Evolutionary conservation across 108 stramenopile species (phyloP), one percentile per base, ranked within the genome.

Genomic region (Mediolabrus comicus): DNA sequence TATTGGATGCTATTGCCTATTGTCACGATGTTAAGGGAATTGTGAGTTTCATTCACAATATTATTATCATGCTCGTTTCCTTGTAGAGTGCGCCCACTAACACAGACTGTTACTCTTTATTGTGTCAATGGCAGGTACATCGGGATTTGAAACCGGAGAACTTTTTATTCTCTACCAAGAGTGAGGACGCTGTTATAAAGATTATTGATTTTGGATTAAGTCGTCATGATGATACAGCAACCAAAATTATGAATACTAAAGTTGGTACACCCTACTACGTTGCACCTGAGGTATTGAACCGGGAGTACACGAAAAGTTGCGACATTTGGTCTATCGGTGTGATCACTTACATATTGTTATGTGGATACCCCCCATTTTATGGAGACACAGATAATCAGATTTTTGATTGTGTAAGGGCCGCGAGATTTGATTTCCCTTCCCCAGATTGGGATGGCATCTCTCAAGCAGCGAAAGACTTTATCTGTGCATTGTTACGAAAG

Each of bases 131-230:
- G 19, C n/a, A 49, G 46, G 46, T 49, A 6, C 99, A 99, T 75
- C 86, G 99, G 1, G 99, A 99, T 81, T 80, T 99, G 51, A 99
- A 99, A 43, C 70, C 70, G 27, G 77, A 71, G 51, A 98, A 98
- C 66, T 98, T 98, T 74, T 71, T 99, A 8, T 94, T 98, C 62
- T 69, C 89, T 28, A 90, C 83, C 19, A 77, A 84, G 34, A 84
- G 75, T 0, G 95, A 97, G 56, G 84, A 87, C 64, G 69, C 95
- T 3, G 84, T 83, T 31, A 86, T 99, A 39, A 98, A 97, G 72
- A 96, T 99, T 70, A 98, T 98, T 72, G 99, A 99, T 70, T 99
- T 99, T 72, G 99, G 99, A 36, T 83, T 99, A 55, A 89, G 90
- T 10, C 92, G 95, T 39, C 94, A 98, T 66, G 92, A 97, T 60